Base-by-base conservation (phyloP, 768 basidiomycete genomes). In the Clathrus columnatus region DNA sequence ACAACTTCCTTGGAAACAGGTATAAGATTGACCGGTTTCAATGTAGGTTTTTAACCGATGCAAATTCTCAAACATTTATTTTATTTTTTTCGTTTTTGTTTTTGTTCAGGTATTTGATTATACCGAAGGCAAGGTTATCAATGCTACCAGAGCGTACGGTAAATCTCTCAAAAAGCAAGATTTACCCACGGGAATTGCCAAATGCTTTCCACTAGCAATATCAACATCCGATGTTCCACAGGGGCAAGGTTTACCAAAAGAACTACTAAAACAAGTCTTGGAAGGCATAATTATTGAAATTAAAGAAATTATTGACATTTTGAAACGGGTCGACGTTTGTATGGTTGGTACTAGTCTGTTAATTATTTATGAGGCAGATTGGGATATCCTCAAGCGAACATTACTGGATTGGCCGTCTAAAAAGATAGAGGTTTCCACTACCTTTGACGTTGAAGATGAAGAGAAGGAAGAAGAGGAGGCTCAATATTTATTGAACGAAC, bases 271-370 rank as follows among this genome's bases (percentile, higher is more conserved):
- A 14, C 45, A 62, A 7, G 62, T 68, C 0, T 24, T 60, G 18
- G 51, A 61, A 21, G 58, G 54, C 29, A 51, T 62, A 17, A 47
- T 54, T 4, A 45, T 46, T 3, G 46, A 57, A 6, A 47, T 62
- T 6, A 65, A 69, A 11, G 74, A 77, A 36, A 76, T 91, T 45
- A 71, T 71, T 10, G 65, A 68, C 0, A 73, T 76, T 0, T 67
- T 91, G 45, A 63, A 75, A 1, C 60, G 66, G 1, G 67, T 84
- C 5, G 82, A 95, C 60, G 65, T 92, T 60, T 80, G 89, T 23
- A 88, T 98, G 74, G 79, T 91, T 7, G 93, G 89, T 6, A 79
- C 76, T 23, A 92, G 88, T 62, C 66, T 96, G 46, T 71, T 99
- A 52, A 73, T 98, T 41, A 68, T 94, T 20, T 95, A 96, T 62